A percentile compares a stretch with the other conserved stretches of the same genome.
phyloP scores from a whole-genome alignment of 495 filamentous ascomycete species.

The Pyronema omphalodes region DNA sequence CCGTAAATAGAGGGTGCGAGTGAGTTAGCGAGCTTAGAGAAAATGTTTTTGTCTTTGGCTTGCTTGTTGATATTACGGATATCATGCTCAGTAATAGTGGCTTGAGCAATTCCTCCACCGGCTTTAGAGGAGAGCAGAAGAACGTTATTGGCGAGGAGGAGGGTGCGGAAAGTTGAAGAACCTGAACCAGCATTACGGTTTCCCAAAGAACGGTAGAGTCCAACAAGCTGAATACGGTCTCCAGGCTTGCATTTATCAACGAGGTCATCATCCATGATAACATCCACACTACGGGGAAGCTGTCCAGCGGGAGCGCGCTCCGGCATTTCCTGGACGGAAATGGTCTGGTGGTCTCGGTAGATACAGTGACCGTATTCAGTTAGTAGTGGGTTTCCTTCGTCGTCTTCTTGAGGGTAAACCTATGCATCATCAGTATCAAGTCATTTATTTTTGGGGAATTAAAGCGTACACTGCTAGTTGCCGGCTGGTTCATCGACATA shows the following conservation, averaged over 20 bases:
- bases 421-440: background rate
- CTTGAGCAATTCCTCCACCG: conserved; percentile 80
- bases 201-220: conserved; percentile 80
- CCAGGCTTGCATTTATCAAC: conserved; percentile 91
- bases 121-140: conserved; percentile 91
- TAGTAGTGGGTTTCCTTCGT: conserved; percentile 57
- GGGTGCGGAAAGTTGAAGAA: conserved; percentile 79
- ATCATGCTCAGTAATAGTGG: conserved; percentile 89
- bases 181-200: conserved; percentile 78
- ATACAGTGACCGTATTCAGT: conserved; percentile 94
- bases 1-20: conserved; percentile 96
- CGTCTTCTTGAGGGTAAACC: conserved; percentile 90
- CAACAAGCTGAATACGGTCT: conserved; percentile 88
- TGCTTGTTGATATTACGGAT: conserved; percentile 98
- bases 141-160: conserved; percentile 86
- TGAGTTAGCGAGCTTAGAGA: conserved; percentile 86
- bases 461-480: conserved; percentile 38
- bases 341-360: conserved; percentile 91
- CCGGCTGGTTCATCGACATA: conserved; percentile 74
- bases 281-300: conserved; percentile 90
- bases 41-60: conserved; percentile 84
- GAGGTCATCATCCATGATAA: conserved; percentile 90
- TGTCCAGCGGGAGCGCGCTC: conserved; percentile 91
- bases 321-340: conserved; percentile 99
- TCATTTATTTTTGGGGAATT: background rate